These are phyloP conservation scores for Magnolia kwangsiensis DNA, from an alignment of 164 flowering plant species.

Conservation along the genomic window DNA sequence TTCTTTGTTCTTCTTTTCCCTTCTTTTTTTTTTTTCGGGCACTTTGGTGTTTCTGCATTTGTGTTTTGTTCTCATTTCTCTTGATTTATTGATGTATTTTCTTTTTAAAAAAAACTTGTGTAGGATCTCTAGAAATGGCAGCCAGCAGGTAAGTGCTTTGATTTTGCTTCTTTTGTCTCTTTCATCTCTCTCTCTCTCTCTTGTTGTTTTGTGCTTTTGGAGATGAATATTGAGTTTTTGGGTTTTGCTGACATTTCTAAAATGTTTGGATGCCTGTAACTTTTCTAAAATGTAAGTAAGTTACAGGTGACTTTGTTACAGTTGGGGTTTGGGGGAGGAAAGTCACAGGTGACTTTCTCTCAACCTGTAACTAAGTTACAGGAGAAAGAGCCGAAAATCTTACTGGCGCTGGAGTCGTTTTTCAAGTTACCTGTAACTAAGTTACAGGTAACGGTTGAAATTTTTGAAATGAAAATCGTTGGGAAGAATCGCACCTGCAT, in stretches of 20 bases:
- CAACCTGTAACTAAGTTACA: too few relatives aligned
- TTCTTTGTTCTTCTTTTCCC: background rate
- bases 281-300: too few relatives aligned
- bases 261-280: too few relatives aligned
- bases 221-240: background rate
- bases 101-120: background rate
- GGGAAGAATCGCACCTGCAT: too few relatives aligned
- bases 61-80: background rate
- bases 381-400: too few relatives aligned
- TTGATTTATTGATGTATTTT: background rate
- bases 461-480: too few relatives aligned
- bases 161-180: background rate
- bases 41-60: background rate
- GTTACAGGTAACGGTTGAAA: too few relatives aligned
- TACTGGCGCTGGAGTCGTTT: too few relatives aligned
- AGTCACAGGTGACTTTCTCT: too few relatives aligned
- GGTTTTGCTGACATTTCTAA: background rate
- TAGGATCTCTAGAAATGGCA: constrained; percentile 22
- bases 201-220: background rate
- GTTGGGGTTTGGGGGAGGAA: too few relatives aligned
- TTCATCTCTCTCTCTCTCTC: background rate
- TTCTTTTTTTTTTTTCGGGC: background rate
- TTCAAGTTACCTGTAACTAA: too few relatives aligned
- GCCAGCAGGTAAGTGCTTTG: constrained; percentile 12
- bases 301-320: too few relatives aligned